Evolutionary conservation across 2,329 filamentous ascomycete species (phyloP).

Genomic region (Ascochyta koolunga): DNA sequence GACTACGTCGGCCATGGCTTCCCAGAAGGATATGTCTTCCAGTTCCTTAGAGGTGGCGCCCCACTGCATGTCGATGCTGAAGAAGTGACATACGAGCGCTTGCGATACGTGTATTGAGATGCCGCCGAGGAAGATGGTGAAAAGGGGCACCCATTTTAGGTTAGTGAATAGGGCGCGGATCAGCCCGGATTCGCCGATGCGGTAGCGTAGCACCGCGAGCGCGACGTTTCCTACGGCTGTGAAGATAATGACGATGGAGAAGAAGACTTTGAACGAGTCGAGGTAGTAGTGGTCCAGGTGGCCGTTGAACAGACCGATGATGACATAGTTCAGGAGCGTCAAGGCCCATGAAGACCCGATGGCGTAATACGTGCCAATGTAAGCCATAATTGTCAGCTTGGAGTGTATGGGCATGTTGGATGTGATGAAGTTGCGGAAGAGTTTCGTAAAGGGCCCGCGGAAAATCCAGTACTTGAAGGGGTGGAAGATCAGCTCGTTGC

Average conservation of each 20-base stretch:
- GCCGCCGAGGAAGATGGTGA: conserved; percentile 83
- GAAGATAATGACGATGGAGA: conserved; percentile 70
- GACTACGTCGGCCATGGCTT: conserved; percentile 79
- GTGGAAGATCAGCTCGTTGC: conserved; percentile 73
- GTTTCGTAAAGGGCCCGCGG: conserved; percentile 67
- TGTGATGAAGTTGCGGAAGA: conserved; percentile 66
- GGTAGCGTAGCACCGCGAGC: conserved; percentile 68
- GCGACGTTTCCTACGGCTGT: conserved; percentile 65
- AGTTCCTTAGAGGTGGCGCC: conserved; percentile 83
- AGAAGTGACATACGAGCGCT: conserved; percentile 80
- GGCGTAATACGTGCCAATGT: conserved; percentile 75
- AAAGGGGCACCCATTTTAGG: conserved; percentile 67
- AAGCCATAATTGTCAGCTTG: conserved; percentile 74
- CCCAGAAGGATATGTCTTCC: conserved; percentile 82
- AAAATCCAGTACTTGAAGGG: conserved; percentile 67
- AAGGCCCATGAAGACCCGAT: conserved; percentile 71
- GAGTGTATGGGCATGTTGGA: conserved; percentile 68
- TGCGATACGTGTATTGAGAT: conserved; percentile 81
- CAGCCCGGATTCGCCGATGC: conserved; percentile 61
- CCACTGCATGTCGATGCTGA: conserved; percentile 86
- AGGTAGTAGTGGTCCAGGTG: conserved; percentile 82
- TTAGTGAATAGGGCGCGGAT: conserved; percentile 61
- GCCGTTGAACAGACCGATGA: conserved; percentile 74
- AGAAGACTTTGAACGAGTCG: conserved; percentile 72
- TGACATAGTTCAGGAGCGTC: conserved; percentile 72